Base-by-base conservation (phyloP, 805 yeast genomes). In the Lachancea cidri region DNA sequence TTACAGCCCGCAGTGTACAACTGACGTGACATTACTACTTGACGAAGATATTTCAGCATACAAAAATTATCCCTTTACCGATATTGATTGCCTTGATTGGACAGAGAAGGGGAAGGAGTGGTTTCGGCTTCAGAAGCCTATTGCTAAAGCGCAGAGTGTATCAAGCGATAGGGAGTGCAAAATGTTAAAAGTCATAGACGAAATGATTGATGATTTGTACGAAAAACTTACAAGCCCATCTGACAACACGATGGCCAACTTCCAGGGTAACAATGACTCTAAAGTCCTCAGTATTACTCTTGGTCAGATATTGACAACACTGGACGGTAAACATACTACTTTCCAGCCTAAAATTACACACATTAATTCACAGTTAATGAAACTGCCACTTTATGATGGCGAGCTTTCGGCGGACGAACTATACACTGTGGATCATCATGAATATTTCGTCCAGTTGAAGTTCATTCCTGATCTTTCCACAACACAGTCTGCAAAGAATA, bases 31-130 rank as follows among this genome's bases (percentile, higher is more conserved):
- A 17, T 33, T 42, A 14, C 17, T 33, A n/a, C 39, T 44, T 27
- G 35, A 38, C 5, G 40, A 44, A 7, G 36, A 43, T 5, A 29
- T 14, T 4, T 44, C 45, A 8, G 29, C 37, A 2, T 45, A 42
- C 35, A 46, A 34, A 29, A 37, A 41, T 34, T 60, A 52, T 36
- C 64, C 65, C 5, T 54, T 54, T 25, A 49, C 55, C 16, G 53
- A 58, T 36, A 38, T 43, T 4, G 54, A 54, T 24, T 45, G 52
- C 24, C 38, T 61, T 6, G 53, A 58, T 45, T 60, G 66, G 65
- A 18, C 50, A 13, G 38, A 44, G 29, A 52, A 46, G 35, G 44
- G 44, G 13, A 48, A 52, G 17, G 36, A 44, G 2, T 61, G 62
- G 62, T 47, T 36, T 33, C 51, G 64, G 33, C 36, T 50, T 14